Evolutionary conservation across 2,329 filamentous ascomycete genomes (phyloP).

Genomic region (Epichloe sp.): DNA sequence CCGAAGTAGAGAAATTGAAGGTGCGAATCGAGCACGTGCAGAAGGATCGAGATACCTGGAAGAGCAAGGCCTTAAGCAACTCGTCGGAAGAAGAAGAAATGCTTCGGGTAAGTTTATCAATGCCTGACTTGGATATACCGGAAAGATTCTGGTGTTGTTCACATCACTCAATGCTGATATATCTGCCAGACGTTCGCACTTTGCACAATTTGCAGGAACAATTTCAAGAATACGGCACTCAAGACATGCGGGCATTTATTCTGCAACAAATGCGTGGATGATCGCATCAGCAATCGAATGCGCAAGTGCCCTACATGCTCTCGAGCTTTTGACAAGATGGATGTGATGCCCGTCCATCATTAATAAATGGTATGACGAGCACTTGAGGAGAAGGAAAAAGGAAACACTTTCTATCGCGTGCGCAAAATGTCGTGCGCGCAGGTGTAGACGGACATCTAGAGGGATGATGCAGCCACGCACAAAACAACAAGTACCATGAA

Average conservation of each 20-base stretch:
- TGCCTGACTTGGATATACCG: no score
- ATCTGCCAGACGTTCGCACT: conserved; percentile 33
- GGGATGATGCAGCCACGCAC: neutral
- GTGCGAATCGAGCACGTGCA: conserved; percentile 64
- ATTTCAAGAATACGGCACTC: conserved; percentile 87
- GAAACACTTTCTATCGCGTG: neutral
- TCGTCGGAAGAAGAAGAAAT: conserved; percentile 73
- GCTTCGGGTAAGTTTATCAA: conserved; percentile 55
- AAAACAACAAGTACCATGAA: neutral
- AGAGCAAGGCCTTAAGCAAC: conserved; percentile 67
- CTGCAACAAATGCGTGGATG: conserved; percentile 80
- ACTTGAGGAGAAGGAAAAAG: neutral
- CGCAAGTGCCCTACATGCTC: conserved; percentile 93
- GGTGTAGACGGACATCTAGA: neutral
- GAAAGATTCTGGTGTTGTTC: neutral
- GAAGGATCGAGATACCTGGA: conserved; percentile 78
- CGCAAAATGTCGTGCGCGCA: neutral
- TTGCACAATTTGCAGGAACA: conserved; percentile 83
- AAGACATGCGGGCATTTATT: conserved; percentile 94
- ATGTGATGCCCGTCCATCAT: conserved; percentile 64
- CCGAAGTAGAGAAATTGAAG: conserved; percentile 69
- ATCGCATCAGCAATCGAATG: conserved; percentile 77
- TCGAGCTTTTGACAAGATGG: conserved; percentile 79
- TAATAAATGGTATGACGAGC: conserved; percentile 10
- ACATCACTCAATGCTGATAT: conserved; percentile 11